Conservation (phyloP, 306 rosid genomes). For the Prosopis cineraria region DNA sequence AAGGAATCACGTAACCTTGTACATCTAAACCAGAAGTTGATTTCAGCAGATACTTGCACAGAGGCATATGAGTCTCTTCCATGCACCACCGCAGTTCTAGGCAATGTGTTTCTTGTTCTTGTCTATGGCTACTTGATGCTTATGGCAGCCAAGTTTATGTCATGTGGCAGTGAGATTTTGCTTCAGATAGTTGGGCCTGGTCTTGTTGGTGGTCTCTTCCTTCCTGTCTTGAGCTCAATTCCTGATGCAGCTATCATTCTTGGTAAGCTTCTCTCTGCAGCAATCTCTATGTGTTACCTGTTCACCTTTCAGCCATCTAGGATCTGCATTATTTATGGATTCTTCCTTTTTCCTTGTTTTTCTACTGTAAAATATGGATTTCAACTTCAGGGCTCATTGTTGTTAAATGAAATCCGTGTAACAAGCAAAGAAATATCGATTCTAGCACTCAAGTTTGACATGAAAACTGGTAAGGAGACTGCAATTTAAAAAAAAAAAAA, state of each 20-base stretch:
- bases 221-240: constrained; percentile 49
- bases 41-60: constrained; percentile 37
- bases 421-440: neutral
- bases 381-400: neutral
- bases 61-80: constrained; percentile 55
- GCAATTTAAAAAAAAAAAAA: neutral
- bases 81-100: constrained; percentile 41
- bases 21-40: neutral
- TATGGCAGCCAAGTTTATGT: constrained; percentile 45
- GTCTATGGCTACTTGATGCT: constrained; percentile 59
- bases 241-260: constrained; percentile 57
- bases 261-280: constrained; percentile 36
- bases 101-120: constrained; percentile 47
- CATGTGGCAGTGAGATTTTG: constrained; percentile 52
- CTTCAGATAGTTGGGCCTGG: constrained; percentile 59
- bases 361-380: neutral
- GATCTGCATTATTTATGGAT: too few species aligned
- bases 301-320: neutral
- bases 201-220: constrained; percentile 48
- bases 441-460: neutral
- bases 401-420: neutral
- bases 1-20: constrained; percentile 9
- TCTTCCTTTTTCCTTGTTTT: neutral
- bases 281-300: neutral
- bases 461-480: neutral